Conservation (phyloP, 2,329 filamentous ascomycete species). For the Aspergillus ochraceus region DNA sequence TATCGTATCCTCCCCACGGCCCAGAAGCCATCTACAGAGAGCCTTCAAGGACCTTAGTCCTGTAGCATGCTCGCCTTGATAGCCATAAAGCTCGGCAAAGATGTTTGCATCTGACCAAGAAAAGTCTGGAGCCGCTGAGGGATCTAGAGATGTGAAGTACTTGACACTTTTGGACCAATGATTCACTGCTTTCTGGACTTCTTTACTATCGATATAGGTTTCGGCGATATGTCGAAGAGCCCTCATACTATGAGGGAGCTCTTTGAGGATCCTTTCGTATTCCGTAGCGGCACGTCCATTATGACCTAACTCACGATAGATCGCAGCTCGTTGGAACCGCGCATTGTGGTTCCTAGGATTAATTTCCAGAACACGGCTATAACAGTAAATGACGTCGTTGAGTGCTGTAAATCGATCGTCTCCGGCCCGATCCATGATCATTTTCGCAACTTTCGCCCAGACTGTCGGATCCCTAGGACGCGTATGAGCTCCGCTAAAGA, state of each 20-base stretch:
- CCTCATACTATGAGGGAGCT: conserved; percentile 54
- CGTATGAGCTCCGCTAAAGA: conserved; percentile 60
- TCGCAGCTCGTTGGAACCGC: conserved; percentile 56
- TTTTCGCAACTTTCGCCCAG: conserved; percentile 59
- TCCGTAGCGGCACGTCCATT: conserved; percentile 50
- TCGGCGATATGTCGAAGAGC: conserved; percentile 59
- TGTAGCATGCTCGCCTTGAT: conserved; percentile 61
- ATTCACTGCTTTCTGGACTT: conserved; percentile 50
- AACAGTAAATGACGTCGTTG: conserved; percentile 54
- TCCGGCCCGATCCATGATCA: conserved; percentile 52
- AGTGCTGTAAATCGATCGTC: conserved; percentile 45
- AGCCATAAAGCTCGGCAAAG: conserved; percentile 77
- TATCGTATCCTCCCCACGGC: conserved; percentile 68
- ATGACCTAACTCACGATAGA: conserved; percentile 53
- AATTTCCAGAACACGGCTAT: conserved; percentile 54
- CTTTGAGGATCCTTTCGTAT: conserved; percentile 56
- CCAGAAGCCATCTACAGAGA: conserved; percentile 78
- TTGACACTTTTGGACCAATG: conserved; percentile 56
- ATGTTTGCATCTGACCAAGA: conserved; percentile 83
- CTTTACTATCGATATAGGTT: conserved; percentile 53
- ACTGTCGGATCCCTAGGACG: conserved; percentile 55
- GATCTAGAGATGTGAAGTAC: conserved; percentile 47
- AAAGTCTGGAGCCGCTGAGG: conserved; percentile 48
- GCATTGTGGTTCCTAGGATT: conserved; percentile 54
- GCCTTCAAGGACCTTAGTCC: conserved; percentile 70